phyloP scores from a whole-genome alignment of 2,329 filamentous ascomycete genomes.

The Fusarium heterosporum region DNA sequence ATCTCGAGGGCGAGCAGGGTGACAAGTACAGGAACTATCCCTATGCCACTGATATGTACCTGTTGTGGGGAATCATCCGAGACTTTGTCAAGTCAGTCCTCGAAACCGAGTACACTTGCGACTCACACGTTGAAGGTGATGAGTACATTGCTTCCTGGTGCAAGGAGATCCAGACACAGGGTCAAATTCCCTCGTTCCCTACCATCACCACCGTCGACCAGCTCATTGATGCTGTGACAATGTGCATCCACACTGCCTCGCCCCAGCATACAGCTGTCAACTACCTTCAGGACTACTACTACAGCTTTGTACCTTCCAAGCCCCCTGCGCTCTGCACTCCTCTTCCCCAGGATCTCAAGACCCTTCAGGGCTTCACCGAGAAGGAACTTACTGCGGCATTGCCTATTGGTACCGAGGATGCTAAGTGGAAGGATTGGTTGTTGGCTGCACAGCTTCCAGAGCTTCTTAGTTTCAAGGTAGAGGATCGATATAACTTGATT shows the following conservation, averaged over 20 bases:
- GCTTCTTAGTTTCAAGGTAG: slow-evolving; percentile 33
- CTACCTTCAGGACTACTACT: slow-evolving; percentile 37
- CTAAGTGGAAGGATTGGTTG: slow-evolving; percentile 38
- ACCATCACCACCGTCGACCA: slow-evolving; percentile 31
- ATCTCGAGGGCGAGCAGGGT: slow-evolving; percentile 13
- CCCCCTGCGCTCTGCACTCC: slow-evolving; percentile 25
- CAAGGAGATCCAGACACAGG: slow-evolving; percentile 23
- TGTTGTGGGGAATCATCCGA: slow-evolving; percentile 15
- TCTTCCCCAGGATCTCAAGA: slow-evolving; percentile 9
- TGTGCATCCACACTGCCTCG: slow-evolving; percentile 35
- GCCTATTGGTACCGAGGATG: slow-evolving; percentile 24
- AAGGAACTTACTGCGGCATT: slow-evolving; percentile 24
- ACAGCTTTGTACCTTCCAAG: slow-evolving; percentile 34
- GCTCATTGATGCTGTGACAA: slow-evolving; percentile 35
- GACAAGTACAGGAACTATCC: slow-evolving; percentile 37
- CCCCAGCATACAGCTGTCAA: slow-evolving; percentile 37
- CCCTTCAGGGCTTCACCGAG: slow-evolving; percentile 19
- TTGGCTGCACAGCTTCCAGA: slow-evolving; percentile 21
- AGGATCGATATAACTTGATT: slow-evolving; percentile 26
- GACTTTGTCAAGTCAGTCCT: slow-evolving; percentile 28
- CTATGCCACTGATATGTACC: slow-evolving; percentile 22
- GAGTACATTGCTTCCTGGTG: slow-evolving; percentile 12
- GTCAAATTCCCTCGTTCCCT: slow-evolving; percentile 20
- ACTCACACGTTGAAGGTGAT: slow-evolving; percentile 1
- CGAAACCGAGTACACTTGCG: slow-evolving; percentile 17